These are phyloP conservation scores for Moesziomyces sp. DNA, from an alignment of 1,284 basidiomycete species.

Conservation along the genomic window DNA sequence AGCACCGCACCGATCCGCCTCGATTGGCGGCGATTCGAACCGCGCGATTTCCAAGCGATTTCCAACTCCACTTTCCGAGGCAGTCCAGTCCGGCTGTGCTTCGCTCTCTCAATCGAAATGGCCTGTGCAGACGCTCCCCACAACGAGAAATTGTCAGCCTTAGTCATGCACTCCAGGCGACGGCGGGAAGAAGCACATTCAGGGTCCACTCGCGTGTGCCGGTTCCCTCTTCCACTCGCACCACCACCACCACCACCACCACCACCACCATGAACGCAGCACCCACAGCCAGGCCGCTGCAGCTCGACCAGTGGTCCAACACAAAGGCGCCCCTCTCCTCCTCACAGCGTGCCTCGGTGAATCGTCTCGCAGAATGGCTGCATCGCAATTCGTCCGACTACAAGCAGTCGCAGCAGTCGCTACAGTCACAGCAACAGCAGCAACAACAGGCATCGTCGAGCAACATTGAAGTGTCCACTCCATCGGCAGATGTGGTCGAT, in stretches of 20 bases:
- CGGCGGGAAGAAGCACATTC: constrained; percentile 2
- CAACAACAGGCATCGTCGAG: not conserved
- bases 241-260: constrained; percentile 6
- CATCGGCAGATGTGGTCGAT: not conserved
- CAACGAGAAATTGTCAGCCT: constrained; percentile 6
- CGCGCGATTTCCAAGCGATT: no score
- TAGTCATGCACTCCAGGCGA: constrained; percentile 7
- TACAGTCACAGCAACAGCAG: not conserved
- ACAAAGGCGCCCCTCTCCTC: constrained; percentile 46
- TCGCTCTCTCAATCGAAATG: not conserved
- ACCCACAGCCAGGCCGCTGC: constrained; percentile 36
- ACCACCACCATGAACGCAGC: not conserved
- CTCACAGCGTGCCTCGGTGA: constrained; percentile 48
- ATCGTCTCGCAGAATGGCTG: constrained; percentile 53
- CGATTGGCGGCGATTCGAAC: no score
- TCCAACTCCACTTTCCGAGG: constrained; percentile 21
- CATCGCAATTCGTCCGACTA: constrained; percentile 38
- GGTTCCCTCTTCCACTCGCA: not conserved
- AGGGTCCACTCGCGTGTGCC: constrained; percentile 19
- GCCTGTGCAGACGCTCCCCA: constrained; percentile 18
- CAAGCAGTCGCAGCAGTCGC: constrained; percentile 30
- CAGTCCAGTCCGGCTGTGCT: constrained; percentile 11
- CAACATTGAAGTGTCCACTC: no score
- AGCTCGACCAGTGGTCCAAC: constrained; percentile 55
- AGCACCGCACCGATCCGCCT: constrained; percentile 6